Conservation (phyloP, 2,329 filamentous ascomycete genomes). For the Cladosporium velox region DNA sequence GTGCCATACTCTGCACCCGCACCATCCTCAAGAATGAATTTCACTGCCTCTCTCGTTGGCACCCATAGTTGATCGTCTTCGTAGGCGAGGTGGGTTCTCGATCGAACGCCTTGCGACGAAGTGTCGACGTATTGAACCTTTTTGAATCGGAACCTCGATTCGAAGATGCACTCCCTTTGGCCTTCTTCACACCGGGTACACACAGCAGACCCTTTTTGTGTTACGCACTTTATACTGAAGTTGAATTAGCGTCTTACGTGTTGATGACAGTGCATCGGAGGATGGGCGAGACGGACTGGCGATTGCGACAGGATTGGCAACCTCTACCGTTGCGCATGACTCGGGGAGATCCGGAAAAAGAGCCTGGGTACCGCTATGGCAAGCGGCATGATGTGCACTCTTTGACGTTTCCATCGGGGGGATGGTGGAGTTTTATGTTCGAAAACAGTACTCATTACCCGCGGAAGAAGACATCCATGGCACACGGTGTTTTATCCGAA, state of each 20-base stretch:
- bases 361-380: background rate
- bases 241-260: background rate
- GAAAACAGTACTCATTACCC: background rate
- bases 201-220: conserved; percentile 22
- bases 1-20: conserved; percentile 28
- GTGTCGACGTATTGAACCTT: conserved; percentile 27
- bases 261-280: background rate
- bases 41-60: conserved; percentile 25
- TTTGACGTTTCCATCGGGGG: background rate
- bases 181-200: conserved; percentile 29
- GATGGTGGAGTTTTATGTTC: background rate
- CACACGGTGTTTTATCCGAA: background rate
- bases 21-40: conserved; percentile 29
- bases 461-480: background rate
- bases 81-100: conserved; percentile 24
- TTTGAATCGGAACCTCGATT: conserved; percentile 28
- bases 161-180: conserved; percentile 26
- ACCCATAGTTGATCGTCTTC: conserved; percentile 28
- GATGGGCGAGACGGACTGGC: conserved; percentile 21
- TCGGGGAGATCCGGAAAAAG: background rate
- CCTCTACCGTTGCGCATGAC: conserved; percentile 31
- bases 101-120: conserved; percentile 12
- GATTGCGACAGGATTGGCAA: conserved; percentile 28
- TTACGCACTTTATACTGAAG: conserved; percentile 27
- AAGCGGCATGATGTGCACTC: conserved; percentile 1